phyloP scores from a whole-genome alignment of 139 green algal species.

The Chlorella sorokiniana region DNA sequence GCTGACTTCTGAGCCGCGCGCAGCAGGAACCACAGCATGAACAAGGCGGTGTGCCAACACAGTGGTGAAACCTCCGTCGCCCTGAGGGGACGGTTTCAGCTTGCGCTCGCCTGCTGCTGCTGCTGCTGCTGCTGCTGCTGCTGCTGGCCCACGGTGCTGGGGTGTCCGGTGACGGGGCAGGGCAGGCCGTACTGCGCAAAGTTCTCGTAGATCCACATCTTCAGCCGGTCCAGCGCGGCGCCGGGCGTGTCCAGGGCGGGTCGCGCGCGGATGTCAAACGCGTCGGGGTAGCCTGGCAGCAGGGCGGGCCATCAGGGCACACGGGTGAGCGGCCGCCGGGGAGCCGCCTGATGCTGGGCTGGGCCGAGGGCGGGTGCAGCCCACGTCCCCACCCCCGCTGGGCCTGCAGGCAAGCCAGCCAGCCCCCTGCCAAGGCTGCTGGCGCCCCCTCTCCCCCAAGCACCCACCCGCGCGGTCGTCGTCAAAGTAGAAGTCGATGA shows the following conservation, averaged over 20 bases:
- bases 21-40: too few species aligned
- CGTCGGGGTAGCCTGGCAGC: constrained; percentile 44
- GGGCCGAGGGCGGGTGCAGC: neutral
- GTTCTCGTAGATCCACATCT: constrained; percentile 88
- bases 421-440: too few species aligned
- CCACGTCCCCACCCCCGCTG: too few species aligned
- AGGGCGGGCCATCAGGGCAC: neutral
- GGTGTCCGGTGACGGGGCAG: constrained; percentile 85
- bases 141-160: neutral
- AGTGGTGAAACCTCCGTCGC: too few species aligned
- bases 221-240: constrained; percentile 79
- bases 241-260: constrained; percentile 85
- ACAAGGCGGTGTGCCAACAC: too few species aligned
- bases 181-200: constrained; percentile 87
- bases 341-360: too few species aligned
- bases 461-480: constrained; percentile 82
- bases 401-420: too few species aligned
- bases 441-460: neutral
- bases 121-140: neutral
- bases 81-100: constrained; percentile 12
- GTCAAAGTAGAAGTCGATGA: constrained; percentile 98
- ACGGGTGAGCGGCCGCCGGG: neutral
- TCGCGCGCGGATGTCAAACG: constrained; percentile 85
- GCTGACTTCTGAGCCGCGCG: too few species aligned
- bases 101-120: neutral